Evolutionary conservation across 108 stramenopile species (phyloP).

Genomic region (Discostella stelligeroides): DNA sequence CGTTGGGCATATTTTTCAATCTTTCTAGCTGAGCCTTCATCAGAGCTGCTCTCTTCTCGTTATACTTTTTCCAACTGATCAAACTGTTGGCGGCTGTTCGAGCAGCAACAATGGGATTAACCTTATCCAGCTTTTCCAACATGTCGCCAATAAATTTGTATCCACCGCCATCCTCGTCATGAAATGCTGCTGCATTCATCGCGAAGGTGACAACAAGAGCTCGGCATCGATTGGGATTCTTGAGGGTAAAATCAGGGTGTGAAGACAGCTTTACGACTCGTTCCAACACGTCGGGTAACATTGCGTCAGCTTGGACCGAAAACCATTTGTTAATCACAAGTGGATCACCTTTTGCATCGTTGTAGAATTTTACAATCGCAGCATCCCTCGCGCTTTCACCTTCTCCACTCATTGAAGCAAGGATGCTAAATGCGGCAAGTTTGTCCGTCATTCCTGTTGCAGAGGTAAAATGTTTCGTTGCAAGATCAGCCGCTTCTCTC

Average conservation of each 20-base stretch:
- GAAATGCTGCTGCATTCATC: slow-evolving; percentile 84
- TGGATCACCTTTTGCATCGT: slow-evolving; percentile 84
- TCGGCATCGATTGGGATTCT: slow-evolving; percentile 93
- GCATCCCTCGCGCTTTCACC: slow-evolving; percentile 54
- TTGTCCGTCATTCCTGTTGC: slow-evolving; percentile 93
- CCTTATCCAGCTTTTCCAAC: slow-evolving; percentile 76
- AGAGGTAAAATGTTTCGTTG: slow-evolving; percentile 67
- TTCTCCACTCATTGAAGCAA: slow-evolving; percentile 80
- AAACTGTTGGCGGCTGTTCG: slow-evolving; percentile 72
- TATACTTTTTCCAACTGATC: slow-evolving; percentile 84
- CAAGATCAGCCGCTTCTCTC: slow-evolving; percentile 55
- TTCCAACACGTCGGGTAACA: slow-evolving; percentile 69
- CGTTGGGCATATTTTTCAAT: slow-evolving; percentile 58
- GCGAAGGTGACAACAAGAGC: slow-evolving; percentile 84
- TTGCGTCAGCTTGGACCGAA: slow-evolving; percentile 77
- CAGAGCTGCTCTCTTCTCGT: slow-evolving; percentile 65
- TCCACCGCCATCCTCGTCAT: slow-evolving; percentile 82
- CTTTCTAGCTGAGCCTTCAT: slow-evolving; percentile 84
- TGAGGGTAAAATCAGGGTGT: slow-evolving; percentile 90
- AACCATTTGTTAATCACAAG: slow-evolving; percentile 92
- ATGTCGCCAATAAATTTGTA: slow-evolving; percentile 89
- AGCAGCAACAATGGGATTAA: slow-evolving; percentile 93
- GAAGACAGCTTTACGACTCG: slow-evolving; percentile 57
- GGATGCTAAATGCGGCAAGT: slow-evolving; percentile 76
- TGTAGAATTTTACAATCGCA: slow-evolving; percentile 69